Percentiles rank a stretch among this genome's conserved stretches.
Conservation (phyloP, 2,329 filamentous ascomycete genomes). For the Fusarium austroafricanum region DNA sequence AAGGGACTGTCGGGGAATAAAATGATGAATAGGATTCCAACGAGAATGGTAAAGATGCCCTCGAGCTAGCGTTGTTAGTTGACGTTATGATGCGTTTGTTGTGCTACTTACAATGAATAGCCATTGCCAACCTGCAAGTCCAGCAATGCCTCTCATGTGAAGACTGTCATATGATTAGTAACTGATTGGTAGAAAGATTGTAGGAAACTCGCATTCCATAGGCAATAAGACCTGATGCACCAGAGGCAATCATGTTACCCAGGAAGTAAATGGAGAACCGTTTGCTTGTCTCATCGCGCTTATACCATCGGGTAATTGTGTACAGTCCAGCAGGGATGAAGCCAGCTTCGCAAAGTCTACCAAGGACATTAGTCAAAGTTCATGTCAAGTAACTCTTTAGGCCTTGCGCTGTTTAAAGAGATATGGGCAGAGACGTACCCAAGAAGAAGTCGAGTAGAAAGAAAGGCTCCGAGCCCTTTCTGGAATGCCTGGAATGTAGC, state of each 20-base stretch:
- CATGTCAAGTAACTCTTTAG: too few relatives aligned
- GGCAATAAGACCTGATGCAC: slow-evolving; percentile 45
- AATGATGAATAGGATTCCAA: slow-evolving; percentile 31
- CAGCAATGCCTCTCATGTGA: slow-evolving; percentile 41
- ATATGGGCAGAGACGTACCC: slow-evolving; percentile 26
- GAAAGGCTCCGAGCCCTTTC: slow-evolving; percentile 46
- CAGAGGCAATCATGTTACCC: slow-evolving; percentile 57
- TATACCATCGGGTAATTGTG: slow-evolving; percentile 62
- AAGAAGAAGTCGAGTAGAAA: slow-evolving; percentile 54
- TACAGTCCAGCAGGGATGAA: slow-evolving; percentile 55
- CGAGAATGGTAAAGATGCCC: slow-evolving; percentile 52
- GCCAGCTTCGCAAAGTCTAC: slow-evolving; percentile 49
- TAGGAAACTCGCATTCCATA: slow-evolving; percentile 49
- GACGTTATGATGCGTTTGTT: not conserved
- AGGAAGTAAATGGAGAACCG: slow-evolving; percentile 59
- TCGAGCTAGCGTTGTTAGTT: slow-evolving; percentile 37
- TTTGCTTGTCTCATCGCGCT: slow-evolving; percentile 58
- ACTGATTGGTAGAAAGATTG: fast-evolving
- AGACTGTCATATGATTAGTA: slow-evolving; percentile 18
- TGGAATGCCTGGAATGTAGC: slow-evolving; percentile 53
- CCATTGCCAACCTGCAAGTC: slow-evolving; percentile 45
- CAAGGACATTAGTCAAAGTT: not conserved
- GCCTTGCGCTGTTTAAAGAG: too few relatives aligned
- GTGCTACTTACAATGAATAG: slow-evolving; percentile 36
- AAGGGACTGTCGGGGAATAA: slow-evolving; percentile 37